These are phyloP conservation scores for Lyophyllum decastes DNA, from an alignment of 768 basidiomycete genomes.

Conservation along the genomic window DNA sequence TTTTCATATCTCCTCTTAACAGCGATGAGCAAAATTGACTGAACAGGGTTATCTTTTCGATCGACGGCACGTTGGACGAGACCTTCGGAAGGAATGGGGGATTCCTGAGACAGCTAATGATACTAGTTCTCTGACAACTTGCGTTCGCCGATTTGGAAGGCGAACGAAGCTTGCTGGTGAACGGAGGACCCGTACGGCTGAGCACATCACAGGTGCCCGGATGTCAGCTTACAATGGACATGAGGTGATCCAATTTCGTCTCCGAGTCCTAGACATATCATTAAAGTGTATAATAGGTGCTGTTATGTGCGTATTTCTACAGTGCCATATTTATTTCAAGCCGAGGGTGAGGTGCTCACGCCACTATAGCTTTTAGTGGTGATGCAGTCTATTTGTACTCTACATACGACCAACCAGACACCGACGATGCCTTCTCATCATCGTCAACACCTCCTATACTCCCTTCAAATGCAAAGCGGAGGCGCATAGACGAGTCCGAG, in stretches of 20 bases:
- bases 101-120: slow-evolving; percentile 39
- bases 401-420: slow-evolving; percentile 59
- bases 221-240: slow-evolving; percentile 73
- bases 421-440: slow-evolving; percentile 17
- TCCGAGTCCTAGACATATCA: background rate
- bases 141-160: slow-evolving; percentile 80
- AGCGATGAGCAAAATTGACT: slow-evolving; percentile 5
- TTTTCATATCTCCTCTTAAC: background rate
- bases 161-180: slow-evolving; percentile 21
- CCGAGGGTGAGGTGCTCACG: background rate
- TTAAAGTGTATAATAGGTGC: slow-evolving; percentile 41
- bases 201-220: slow-evolving; percentile 78
- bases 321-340: slow-evolving; percentile 7
- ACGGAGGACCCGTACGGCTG: slow-evolving; percentile 35
- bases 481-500: slow-evolving; percentile 14
- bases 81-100: slow-evolving; percentile 72
- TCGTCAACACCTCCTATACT: slow-evolving; percentile 27
- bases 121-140: slow-evolving; percentile 59
- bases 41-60: slow-evolving; percentile 83
- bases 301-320: slow-evolving; percentile 53
- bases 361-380: slow-evolving; percentile 60
- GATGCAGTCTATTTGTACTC: slow-evolving; percentile 78
- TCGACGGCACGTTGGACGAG: slow-evolving; percentile 67
- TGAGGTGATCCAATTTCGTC: slow-evolving; percentile 49
- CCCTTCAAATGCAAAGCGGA: slow-evolving; percentile 27